Evolutionary conservation across 148 eudicot species (phyloP), one percentile per base, ranked within the genome.

Genomic region (Spergularia bocconei): DNA sequence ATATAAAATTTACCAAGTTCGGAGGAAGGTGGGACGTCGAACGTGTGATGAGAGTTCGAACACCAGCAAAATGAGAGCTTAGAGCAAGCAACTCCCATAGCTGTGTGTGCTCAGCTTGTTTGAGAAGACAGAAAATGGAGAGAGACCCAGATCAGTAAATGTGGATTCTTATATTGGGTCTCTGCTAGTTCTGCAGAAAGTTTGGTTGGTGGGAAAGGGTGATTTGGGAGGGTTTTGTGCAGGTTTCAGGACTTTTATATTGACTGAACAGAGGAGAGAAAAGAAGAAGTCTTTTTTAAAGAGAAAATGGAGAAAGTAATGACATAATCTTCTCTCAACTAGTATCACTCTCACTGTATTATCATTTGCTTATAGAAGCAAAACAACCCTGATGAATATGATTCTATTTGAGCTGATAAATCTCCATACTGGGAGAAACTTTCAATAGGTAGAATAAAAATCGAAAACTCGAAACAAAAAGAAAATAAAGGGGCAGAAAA

Each of bases 1-100:
- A n/a, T n/a, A n/a, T n/a, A 17, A 39, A 73, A 29, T 19, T 33
- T 83, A 88, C 91, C 95, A 61, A 82, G 86, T 84, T 88, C 88
- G 51, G 87, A 82, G 41, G 89, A 85, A 80, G 76, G 81, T n/a
- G 85, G 82, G n/a, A 59, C 67, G 55, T 75, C 70, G 77, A 87
- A 85, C 74, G 85, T 85, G 80, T 82, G 75, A 69, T 87, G 80
- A 61, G 79, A 78, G 70, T 86, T 74, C 2, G 86, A 78, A 83
- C 86, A 82, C 83, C 87, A 90, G 72, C 90, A 87, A 54, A 90
- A 67, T 33, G 84, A 76, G 25, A 88, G 80, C 75, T 79, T 90
- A 20, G 92, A 88, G 87, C 95, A 90, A 23, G 89, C 74, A 83
- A 81, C 87, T 79, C 95, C 95, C 95, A 90, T 90, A 39, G 64